Percentiles rank a stretch among this genome's conserved stretches.
Conservation (phyloP, 805 yeast species). For the Ogataea henricii region DNA sequence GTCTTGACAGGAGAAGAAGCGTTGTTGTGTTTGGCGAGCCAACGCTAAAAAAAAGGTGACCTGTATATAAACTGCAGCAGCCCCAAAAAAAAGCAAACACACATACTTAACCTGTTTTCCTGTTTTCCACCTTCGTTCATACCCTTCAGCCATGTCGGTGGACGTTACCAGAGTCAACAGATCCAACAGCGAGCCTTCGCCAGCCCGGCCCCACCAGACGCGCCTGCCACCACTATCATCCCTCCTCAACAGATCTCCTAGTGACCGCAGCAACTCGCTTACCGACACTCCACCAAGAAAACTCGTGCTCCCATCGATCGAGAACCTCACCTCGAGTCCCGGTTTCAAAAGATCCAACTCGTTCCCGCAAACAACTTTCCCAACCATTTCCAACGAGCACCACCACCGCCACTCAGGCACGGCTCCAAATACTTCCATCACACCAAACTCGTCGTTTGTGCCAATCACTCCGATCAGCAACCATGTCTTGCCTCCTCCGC, state of each 20-base stretch:
- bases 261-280: conserved; percentile 1
- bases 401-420: not conserved
- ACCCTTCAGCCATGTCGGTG: conserved; percentile 19
- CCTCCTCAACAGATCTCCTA: conserved; percentile 20
- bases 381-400: conserved; percentile 1
- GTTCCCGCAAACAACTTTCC: conserved; percentile 15
- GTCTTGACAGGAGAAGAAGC: conserved; percentile 8
- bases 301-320: conserved; percentile 28
- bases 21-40: not conserved
- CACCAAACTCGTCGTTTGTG: conserved; percentile 14
- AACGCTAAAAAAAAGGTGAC: not conserved
- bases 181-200: conserved; percentile 30
- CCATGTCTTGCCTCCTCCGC: conserved; percentile 25
- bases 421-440: conserved; percentile 6
- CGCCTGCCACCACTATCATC: conserved; percentile 31
- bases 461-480: conserved; percentile 26
- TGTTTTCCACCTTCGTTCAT: not conserved
- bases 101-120: too few species aligned
- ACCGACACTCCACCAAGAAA: conserved; percentile 19
- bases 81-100: too few species aligned
- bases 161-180: conserved; percentile 26
- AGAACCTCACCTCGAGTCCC: conserved; percentile 29
- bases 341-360: conserved; percentile 26
- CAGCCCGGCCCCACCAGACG: conserved; percentile 17
- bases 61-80: conserved; percentile 1